Base-by-base conservation (phyloP, 352 stramenopile genomes). In the Saprolegnia parasitica region DNA sequence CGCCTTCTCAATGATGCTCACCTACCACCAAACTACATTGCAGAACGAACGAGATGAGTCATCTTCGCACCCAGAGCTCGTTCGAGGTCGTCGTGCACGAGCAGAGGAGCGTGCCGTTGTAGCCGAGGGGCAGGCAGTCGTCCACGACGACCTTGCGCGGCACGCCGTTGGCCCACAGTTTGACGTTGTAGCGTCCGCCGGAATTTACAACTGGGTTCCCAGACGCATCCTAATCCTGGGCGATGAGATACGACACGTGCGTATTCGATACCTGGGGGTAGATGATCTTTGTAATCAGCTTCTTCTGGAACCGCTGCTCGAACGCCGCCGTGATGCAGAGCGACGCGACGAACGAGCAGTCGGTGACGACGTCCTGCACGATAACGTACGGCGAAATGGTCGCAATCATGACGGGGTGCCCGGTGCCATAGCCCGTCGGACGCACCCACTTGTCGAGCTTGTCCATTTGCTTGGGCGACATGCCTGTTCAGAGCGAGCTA, bases 1-100 rank as follows among this genome's bases (percentile, higher is more conserved):
- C 3, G 97, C 97, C 72, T 99, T 99, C 83, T 99, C 97, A 37
- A 99, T 96, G 16, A 99, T 84, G 68, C 86, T 93, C n/a, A 99
- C 96, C 87, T 87, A 56, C 37, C 16, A 21, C 10, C 8, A 60
- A 87, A 56, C 18, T 5, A 9, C 15, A 11, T 42, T 37, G 15
- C 2, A 42, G 21, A 42, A 10, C 15, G 21, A 11, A 1, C 5
- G 42, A 13, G 20, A 63, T 40, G 24, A 5, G 35, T 4, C 29
- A 63, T 63, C 24, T 2, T 50, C 24, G 23, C 54, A 71, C 63
- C 84, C 84, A 95, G 11, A 95, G 74, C 47, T 95, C 87, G 71
- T 93, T 93, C 74, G 87, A 78, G 47, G 65, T 77, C 21, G 84
- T 96, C 24, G 77, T 91, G 46, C 86, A 93, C 26, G 86, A 93